A percentile compares a stretch with the other conserved stretches of the same genome.
Evolutionary conservation across 768 basidiomycete species (phyloP).

Genomic region (Tulasnella sp.): DNA sequence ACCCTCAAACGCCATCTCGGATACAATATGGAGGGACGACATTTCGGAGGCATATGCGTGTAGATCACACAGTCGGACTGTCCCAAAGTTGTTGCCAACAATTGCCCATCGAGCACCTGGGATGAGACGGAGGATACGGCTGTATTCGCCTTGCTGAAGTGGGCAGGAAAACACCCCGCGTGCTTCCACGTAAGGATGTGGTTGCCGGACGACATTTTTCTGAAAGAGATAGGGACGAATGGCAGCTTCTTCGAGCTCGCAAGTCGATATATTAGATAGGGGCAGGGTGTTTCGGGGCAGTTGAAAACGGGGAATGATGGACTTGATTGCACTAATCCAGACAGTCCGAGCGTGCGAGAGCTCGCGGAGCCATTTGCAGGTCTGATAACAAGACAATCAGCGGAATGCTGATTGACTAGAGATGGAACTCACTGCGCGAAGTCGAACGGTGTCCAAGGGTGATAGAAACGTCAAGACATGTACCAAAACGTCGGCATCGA

Average conservation of each 20-base stretch:
- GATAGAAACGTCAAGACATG: not conserved
- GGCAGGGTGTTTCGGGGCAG: not conserved
- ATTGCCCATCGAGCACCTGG: not conserved
- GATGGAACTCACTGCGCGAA: not conserved
- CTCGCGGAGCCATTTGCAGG: not conserved
- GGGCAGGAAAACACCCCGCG: not conserved
- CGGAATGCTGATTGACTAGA: not conserved
- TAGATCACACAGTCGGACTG: not conserved
- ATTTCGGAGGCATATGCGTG: not conserved
- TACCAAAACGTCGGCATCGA: constrained; percentile 5
- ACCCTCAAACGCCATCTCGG: not conserved
- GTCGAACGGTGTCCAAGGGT: not conserved
- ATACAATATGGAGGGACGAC: not conserved
- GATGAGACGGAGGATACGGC: not conserved
- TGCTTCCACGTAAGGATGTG: not conserved
- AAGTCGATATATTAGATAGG: not conserved
- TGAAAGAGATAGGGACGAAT: not conserved
- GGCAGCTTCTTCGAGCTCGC: not conserved
- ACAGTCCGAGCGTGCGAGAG: not conserved
- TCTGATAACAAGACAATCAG: not conserved
- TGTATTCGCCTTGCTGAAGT: not conserved
- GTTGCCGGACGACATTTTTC: not conserved
- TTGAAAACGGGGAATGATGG: not conserved
- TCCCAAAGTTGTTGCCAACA: not conserved
- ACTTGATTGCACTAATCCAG: not conserved